Conservation (phyloP, 495 filamentous ascomycete species). For the Aspergillus carlsbadensis region DNA sequence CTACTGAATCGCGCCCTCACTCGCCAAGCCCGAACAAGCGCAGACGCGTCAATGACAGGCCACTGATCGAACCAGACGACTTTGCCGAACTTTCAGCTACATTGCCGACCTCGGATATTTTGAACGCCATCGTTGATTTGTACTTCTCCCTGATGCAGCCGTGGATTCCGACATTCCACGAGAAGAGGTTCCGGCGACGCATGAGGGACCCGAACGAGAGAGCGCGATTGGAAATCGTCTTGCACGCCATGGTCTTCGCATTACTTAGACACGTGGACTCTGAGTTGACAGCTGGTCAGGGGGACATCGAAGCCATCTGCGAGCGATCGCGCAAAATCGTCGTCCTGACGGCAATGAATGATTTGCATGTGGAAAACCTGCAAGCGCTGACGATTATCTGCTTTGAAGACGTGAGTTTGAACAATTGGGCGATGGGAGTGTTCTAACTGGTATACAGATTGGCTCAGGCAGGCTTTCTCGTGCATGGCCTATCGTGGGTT, state of each 20-base stretch:
- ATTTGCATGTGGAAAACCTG: neutral
- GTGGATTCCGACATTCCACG: slow-evolving; percentile 1
- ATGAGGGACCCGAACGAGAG: neutral
- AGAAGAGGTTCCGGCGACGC: neutral
- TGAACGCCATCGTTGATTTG: neutral
- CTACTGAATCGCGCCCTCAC: too few species aligned
- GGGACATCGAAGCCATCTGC: neutral
- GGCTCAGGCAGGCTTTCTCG: neutral
- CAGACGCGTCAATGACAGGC: too few species aligned
- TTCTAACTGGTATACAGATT: neutral
- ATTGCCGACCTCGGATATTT: too few species aligned
- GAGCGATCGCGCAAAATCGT: slow-evolving; percentile 2
- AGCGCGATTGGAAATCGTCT: neutral
- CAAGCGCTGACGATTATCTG: neutral
- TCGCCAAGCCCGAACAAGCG: too few species aligned
- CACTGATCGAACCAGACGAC: too few species aligned
- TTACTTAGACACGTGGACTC: neutral
- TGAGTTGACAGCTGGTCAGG: neutral
- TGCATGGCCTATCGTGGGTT: slow-evolving; percentile 1
- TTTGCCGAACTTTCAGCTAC: too few species aligned
- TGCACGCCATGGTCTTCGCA: neutral
- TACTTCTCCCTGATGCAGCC: neutral
- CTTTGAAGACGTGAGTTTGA: neutral
- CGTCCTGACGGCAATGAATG: neutral
- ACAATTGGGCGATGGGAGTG: too few species aligned